Evolutionary conservation across 1,139 yeast species (phyloP), one percentile per base, ranked within the genome.

Genomic region (Blastobotrys serpentis): DNA sequence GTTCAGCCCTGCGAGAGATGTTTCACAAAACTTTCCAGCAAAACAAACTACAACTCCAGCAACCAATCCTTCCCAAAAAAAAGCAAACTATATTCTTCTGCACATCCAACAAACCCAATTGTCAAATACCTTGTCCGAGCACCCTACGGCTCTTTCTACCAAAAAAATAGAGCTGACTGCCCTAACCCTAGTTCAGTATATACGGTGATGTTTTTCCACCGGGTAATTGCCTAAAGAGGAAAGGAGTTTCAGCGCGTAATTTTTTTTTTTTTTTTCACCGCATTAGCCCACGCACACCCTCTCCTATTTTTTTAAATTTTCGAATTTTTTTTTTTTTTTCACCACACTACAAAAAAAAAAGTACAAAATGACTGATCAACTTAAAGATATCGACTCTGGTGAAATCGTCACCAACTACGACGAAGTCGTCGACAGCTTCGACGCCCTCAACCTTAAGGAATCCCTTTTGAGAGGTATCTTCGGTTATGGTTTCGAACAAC

Each of bases 401-500:
- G 81, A 82, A 72, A 89, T 90, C 70, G 95, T 86, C 78, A 78
- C 97, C 77, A 92, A 92, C 86, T 90, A 90, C 83, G 97, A 90
- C 79, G 89, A 89, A 72, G 92, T 87, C 68, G 96, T 89, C 71
- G 96, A 89, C 58, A 53, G 68, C 42, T 71, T 72, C 61, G 76
- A 72, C 52, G 73, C 66, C 43, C 66, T 73, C 61, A 62, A 67
- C 55, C 63, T 72, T 51, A 71, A 71, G 65, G 73, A 69, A 52
- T 69, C 66, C 49, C 68, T 72, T 41, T 62, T 73, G 50, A 68
- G 75, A 58, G 97, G 97, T 8, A 86, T 90, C 43, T 90, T 86
- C 66, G 82, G 84, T 14, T 89, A 89, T 67, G 98, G 98, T 16
- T 92, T 89, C 64, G 96, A 89, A 68, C 79, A 85, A 7, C 98